Base-by-base conservation (phyloP, 208 protist genomes). In the Giardia duodenalis region DNA sequence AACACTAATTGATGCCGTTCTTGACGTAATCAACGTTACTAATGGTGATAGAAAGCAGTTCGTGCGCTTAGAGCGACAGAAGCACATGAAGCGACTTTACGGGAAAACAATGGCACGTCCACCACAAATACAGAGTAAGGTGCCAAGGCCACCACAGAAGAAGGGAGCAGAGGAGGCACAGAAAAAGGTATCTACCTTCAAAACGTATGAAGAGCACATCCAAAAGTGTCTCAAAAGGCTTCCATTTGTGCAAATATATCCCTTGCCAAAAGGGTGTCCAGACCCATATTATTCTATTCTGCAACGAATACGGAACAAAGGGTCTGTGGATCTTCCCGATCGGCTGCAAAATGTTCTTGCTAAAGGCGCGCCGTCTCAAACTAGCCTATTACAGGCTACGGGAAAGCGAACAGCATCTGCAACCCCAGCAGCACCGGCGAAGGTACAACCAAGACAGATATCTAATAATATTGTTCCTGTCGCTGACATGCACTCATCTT, bases 161-260 rank as follows among this genome's bases (percentile, higher is more conserved):
- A 45, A 19, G 22, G 19, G 19, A n/a, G 10, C 86, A n/a, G 4
- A 45, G 4, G 86, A 4, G 4, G 86, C 86, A 19, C 19, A 19
- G 10, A 45, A 89, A 45, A 89, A 89, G 42, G 44, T 89, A 4
- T 46, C 3, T 3, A 89, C 4, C 42, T 89, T 45, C 42, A 89
- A 89, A 3, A 4, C 4, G 44, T 45, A 89, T 89, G 42, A 89
- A 42, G 4, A 44, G 42, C 42, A 89, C 44, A 42, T 76, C 57
- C 57, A 76, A 30, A 10, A 30, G 57, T 76, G 57, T 76, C 57
- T 76, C 19, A 30, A 30, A 10, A 10, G 57, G 19, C 30, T 76
- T 10, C 57, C 57, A 10, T 89, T 89, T 45, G 10, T 45, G 10
- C 86, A 89, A 45, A 89, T 89, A 45, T 89, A 89, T 89, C 86